Evolutionary conservation across 805 yeast species (phyloP), one percentile per base, ranked within the genome.

Genomic region (Peterozyma toletana): DNA sequence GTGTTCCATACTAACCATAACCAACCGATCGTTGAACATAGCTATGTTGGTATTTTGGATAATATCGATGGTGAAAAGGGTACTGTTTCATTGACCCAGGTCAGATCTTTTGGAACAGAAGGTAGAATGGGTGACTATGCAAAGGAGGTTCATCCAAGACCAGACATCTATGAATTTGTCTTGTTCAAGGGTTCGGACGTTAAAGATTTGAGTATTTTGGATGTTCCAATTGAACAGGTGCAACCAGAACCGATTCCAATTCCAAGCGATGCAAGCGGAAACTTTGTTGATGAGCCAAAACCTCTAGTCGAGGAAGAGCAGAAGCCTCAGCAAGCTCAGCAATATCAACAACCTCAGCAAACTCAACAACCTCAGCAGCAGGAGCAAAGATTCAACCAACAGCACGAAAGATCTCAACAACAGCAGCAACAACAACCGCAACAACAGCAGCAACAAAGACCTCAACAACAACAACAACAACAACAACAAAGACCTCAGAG

Each of bases 141-240:
- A 13, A 71, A 75, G 50, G 95, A 87, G 60, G 80, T 88, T 35
- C 74, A 78, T 44, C 81, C 86, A 15, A 63, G 70, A n/a, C 72
- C 70, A 33, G 79, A 73, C 37, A 73, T 83, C 13, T 86, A 78
- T 63, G 90, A 86, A 27, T 77, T 75, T 45, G 87, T 93, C 41
- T 86, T 84, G 44, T 85, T 93, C 61, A 78, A 90, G 53, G 99
- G 99, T 34, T 78, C 86, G 21, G 97, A 91, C 55, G 97, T 93
- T 17, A 85, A 86, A 64, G 96, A 86, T 56, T 72, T 93, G 62
- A 79, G 80, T 52, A 93, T 93, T 44, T 71, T 91, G 56, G 97
- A 89, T 49, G 71, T 71, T 33, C 79, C 81, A 3, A 66, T 81
- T 46, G 82, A 79, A 36, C 77, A 77, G 47, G 85, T 83, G 30